Conservation (phyloP, 352 stramenopile species). For the Blastocystis sp. region DNA sequence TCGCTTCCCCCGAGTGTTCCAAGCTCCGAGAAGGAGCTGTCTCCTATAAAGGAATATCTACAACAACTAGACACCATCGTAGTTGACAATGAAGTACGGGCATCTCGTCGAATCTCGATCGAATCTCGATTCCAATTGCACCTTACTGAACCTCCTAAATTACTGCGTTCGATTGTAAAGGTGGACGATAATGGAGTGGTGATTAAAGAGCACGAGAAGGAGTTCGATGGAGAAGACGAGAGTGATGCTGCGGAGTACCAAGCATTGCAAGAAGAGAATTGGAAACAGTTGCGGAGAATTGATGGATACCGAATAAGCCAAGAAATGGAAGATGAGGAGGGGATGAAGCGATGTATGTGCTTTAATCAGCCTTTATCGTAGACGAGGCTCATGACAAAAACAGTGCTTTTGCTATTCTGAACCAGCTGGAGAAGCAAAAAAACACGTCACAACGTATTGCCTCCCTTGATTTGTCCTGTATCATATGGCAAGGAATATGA, state of each 20-base stretch:
- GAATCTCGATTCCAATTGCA: background rate
- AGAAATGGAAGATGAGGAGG: background rate
- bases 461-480: slow-evolving; percentile 15
- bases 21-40: background rate
- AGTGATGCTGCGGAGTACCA: background rate
- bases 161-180: background rate
- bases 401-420: background rate
- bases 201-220: background rate
- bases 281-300: background rate
- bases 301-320: background rate
- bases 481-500: background rate
- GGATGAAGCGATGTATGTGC: background rate
- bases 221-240: background rate
- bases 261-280: background rate
- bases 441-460: background rate
- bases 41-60: background rate
- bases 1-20: background rate
- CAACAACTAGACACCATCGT: background rate
- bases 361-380: background rate
- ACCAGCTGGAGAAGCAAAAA: background rate
- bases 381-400: background rate
- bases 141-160: background rate
- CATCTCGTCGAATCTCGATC: background rate
- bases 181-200: background rate
- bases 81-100: background rate